Evolutionary conservation across 1,284 basidiomycete species (phyloP).

Genomic region (Moesziomyces parantarcticus): DNA sequence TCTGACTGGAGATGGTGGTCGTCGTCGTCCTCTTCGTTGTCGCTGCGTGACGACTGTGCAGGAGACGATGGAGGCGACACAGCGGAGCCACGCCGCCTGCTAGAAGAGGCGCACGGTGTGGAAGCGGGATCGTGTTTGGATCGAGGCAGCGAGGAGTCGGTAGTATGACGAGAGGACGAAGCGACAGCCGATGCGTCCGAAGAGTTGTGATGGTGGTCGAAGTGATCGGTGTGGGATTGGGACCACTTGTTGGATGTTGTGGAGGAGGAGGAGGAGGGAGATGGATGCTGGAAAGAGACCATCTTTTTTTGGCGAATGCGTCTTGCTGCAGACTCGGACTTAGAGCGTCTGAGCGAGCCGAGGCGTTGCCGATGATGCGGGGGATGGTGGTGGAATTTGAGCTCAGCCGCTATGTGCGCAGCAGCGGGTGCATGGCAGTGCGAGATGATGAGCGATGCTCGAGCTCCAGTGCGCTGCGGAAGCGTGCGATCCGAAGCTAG

Average conservation of each 20-base stretch:
- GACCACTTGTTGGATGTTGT: constrained; percentile 2
- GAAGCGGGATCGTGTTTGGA: background rate
- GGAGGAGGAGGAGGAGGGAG: constrained; percentile 1
- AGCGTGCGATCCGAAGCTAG: constrained; percentile 11
- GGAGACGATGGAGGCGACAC: constrained; percentile 29
- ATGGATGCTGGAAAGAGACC: constrained; percentile 1
- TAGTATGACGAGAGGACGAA: constrained; percentile 26
- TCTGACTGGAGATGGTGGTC: constrained; percentile 7
- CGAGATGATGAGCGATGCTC: background rate
- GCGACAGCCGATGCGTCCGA: constrained; percentile 7
- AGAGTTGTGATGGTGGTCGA: background rate
- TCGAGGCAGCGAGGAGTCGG: constrained; percentile 10
- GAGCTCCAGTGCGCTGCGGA: constrained; percentile 6
- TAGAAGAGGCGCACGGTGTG: background rate
- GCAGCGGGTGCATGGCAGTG: constrained; percentile 21
- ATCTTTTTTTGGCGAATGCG: constrained; percentile 6
- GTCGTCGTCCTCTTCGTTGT: constrained; percentile 9
- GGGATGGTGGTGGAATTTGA: constrained; percentile 6
- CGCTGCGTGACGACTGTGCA: constrained; percentile 2
- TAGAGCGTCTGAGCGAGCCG: too few relatives aligned
- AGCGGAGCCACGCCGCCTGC: constrained; percentile 13
- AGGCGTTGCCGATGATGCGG: background rate
- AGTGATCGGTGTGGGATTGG: background rate
- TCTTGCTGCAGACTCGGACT: background rate
- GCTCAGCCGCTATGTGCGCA: constrained; percentile 18